Evolutionary conservation across 495 filamentous ascomycete genomes (phyloP).

Genomic region (Pyronema omphalodes): DNA sequence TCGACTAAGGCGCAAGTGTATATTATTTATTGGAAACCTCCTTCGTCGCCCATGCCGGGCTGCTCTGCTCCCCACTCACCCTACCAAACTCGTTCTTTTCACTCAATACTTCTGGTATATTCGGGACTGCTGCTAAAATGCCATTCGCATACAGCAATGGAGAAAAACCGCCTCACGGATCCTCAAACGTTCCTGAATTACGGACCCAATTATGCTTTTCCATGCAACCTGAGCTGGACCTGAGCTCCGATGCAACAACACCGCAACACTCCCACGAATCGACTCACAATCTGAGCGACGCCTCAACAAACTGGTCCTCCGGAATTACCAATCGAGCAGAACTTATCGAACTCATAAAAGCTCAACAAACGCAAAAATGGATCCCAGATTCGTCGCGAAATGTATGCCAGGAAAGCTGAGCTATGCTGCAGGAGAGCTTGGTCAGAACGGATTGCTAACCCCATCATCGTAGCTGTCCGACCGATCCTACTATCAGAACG

Average conservation of each 20-base stretch:
- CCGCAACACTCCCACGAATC: neutral
- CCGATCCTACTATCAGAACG: conserved; percentile 19
- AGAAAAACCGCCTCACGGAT: neutral
- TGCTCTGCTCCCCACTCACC: neutral
- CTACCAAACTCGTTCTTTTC: neutral
- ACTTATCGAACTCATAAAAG: conserved; percentile 72
- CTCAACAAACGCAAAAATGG: conserved; percentile 61
- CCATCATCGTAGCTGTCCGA: conserved; percentile 13
- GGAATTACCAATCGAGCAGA: conserved; percentile 42
- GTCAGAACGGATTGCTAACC: conserved; percentile 9
- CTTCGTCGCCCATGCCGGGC: neutral
- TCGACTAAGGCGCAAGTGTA: neutral
- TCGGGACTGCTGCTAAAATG: neutral
- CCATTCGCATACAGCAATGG: neutral
- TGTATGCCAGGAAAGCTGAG: conserved; percentile 16
- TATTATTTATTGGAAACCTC: neutral
- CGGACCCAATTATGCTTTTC: neutral
- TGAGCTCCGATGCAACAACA: neutral
- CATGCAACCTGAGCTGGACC: neutral
- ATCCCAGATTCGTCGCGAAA: conserved; percentile 29
- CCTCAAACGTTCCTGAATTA: neutral
- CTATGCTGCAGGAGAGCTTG: neutral
- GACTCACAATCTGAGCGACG: no score
- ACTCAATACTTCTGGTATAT: neutral
- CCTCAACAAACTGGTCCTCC: neutral